A percentile compares a stretch with the other conserved stretches of the same genome.
Evolutionary conservation across 306 rosid species (phyloP).

Genomic region (Cicer arietinum): DNA sequence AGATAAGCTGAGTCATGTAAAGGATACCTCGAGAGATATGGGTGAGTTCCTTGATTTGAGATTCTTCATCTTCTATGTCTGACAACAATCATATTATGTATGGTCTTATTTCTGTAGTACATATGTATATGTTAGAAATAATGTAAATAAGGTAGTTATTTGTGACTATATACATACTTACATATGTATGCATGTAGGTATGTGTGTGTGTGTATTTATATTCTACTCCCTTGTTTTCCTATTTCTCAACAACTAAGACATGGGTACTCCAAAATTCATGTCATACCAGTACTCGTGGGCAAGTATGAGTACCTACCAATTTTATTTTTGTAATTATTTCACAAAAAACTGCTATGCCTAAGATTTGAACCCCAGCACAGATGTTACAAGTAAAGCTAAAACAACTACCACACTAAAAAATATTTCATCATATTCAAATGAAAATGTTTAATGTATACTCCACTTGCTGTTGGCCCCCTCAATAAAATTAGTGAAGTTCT

Average conservation of each 20-base stretch:
- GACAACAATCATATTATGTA: background rate
- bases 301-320: background rate
- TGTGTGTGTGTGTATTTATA: background rate
- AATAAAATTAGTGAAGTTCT: too few species aligned
- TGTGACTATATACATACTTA: background rate
- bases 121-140: conserved; percentile 9
- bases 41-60: conserved; percentile 56
- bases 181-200: too few species aligned
- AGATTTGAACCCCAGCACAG: too few species aligned
- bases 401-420: too few species aligned
- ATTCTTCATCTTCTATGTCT: background rate
- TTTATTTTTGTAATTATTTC: too few species aligned
- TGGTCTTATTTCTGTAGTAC: conserved; percentile 31
- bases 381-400: too few species aligned
- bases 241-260: background rate
- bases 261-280: background rate
- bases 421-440: too few species aligned
- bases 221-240: background rate
- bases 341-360: too few species aligned
- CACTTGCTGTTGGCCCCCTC: too few species aligned
- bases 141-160: background rate
- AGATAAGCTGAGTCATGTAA: conserved; percentile 89
- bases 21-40: conserved; percentile 83
- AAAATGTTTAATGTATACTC: too few species aligned
- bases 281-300: background rate